Evolutionary conservation across 2,329 filamentous ascomycete species (phyloP), one percentile per base, ranked within the genome.

Genomic region (Fusarium concolor): DNA sequence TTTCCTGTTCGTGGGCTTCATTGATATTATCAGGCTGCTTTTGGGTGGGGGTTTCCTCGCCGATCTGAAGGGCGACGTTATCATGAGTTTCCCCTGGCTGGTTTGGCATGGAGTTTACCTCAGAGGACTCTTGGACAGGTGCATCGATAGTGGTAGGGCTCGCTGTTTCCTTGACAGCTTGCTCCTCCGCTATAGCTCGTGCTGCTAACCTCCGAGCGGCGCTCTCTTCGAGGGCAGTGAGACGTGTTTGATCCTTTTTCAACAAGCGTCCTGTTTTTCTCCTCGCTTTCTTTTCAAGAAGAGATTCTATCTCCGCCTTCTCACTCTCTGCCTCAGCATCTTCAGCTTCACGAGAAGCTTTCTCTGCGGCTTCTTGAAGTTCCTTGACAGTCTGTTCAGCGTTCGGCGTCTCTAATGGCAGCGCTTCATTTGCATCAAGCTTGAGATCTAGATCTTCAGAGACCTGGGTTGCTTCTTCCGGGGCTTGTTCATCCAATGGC

Each of bases 261-360:
- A 69, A 28, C 6, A 74, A 65, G 10, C 71, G 71, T 3, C 72
- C 71, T n/a, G n/a, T n/a, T 3, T 68, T 59, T 38, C 46, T 70
- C 46, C 43, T 71, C 3, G 33, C 39, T 41, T 66, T 85, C 72
- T 84, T 85, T 39, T 79, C 78, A 45, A 80, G 80, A 10, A 82
- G 74, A 5, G 71, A 62, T n/a, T 73, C 76, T 4, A 81, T 72
- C 49, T 82, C 78, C 37, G 71, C 63, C 37, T 75, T 72, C 52
- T 78, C 72, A 20, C 45, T 65, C 10, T 65, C 73, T 28, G 53
- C 61, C 28, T 72, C 60, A 15, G 54, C 54, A 6, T 70, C 63
- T n/a, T 68, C 74, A 14, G 68, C 73, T 28, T 75, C 71, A 11
- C 56, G 62, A 10, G 67, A 58, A 37, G 73, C 67, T 43, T 62